These are phyloP conservation scores for Adansonia madagascariensis DNA, from an alignment of 441 rosid genomes.

Conservation along the genomic window DNA sequence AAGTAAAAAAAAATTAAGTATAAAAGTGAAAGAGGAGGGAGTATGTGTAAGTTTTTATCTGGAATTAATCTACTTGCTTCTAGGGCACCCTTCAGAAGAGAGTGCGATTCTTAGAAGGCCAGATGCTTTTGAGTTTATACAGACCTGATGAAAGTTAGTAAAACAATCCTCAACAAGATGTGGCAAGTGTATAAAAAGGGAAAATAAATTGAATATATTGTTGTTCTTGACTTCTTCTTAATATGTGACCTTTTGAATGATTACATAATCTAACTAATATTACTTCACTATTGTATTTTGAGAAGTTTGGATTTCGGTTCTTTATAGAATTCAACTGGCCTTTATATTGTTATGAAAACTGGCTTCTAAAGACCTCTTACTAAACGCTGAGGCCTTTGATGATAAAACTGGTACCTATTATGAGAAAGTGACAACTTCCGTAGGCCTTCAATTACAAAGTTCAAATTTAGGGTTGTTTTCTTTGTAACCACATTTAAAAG, in stretches of 20 bases:
- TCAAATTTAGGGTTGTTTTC: slow-evolving; percentile 13
- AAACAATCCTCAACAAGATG: neutral
- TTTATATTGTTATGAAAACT: neutral
- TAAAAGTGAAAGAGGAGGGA: neutral
- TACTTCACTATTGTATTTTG: neutral
- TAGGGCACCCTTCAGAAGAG: neutral
- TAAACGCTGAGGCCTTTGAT: neutral
- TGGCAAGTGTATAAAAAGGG: neutral
- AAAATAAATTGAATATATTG: neutral
- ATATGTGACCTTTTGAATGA: neutral
- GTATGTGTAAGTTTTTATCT: neutral
- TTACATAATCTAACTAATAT: slow-evolving; percentile 5
- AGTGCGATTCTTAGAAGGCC: slow-evolving; percentile 21
- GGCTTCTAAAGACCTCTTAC: slow-evolving; percentile 3
- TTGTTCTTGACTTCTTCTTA: neutral
- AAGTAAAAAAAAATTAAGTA: neutral
- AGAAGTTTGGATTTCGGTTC: slow-evolving; percentile 5
- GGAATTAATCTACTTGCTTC: slow-evolving; percentile 8
- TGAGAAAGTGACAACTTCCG: neutral
- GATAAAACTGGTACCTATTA: neutral
- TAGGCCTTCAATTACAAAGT: neutral
- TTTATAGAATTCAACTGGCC: slow-evolving; percentile 2
- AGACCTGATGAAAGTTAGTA: slow-evolving; percentile 3
- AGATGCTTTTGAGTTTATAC: neutral
- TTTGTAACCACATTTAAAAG: neutral